Base-by-base conservation (phyloP, 2,329 filamentous ascomycete species). In the Clonostachys sp. region DNA sequence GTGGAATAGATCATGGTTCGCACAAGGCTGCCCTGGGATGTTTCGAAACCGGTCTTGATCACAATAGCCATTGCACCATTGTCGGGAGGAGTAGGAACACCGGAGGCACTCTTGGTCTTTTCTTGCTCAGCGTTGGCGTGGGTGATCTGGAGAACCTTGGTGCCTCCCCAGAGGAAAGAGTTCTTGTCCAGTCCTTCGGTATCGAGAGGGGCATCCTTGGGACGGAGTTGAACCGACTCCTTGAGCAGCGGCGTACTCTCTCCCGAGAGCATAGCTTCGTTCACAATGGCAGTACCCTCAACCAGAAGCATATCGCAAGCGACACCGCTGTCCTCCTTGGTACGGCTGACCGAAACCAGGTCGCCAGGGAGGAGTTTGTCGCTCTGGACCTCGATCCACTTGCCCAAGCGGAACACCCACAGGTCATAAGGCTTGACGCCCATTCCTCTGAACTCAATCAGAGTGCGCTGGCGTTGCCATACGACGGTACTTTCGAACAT, bases 1-100 rank as follows among this genome's bases (percentile, higher is more conserved):
- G 94, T 99, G 2, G 95, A 96, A 74, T 96, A 99, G 61, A 99
- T 99, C 94, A 99, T 99, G 56, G 94, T 99, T 52, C 94, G 88
- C 51, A 99, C 94, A 50, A 99, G 81, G 67, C 91, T 96, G 53
- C 94, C 94, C 70, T 99, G 95, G 48, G 92, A 97, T 12, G 94
- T 99, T 71, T 99, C 95, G 61, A 99, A 99, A 12, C 94, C 94
- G 46, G 94, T 99, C 80, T 96, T 97, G 61, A 91, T 86, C 42
- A 99, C 90, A 53, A 99, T 81, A 51, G 91, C 94, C 75, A 97
- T 81, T 35, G 91, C 94, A 46, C 94, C 94, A 58, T 94, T 89
- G 66, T 99, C 94, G 0, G 95, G 94, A 35, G 94, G 86, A n/a
- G 82, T 61, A 14, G 86, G 83, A 12, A 97, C 86, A 47, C 89